phyloP scores from a whole-genome alignment of 345 rosid genomes.

The Eucalyptus tenuipes region DNA sequence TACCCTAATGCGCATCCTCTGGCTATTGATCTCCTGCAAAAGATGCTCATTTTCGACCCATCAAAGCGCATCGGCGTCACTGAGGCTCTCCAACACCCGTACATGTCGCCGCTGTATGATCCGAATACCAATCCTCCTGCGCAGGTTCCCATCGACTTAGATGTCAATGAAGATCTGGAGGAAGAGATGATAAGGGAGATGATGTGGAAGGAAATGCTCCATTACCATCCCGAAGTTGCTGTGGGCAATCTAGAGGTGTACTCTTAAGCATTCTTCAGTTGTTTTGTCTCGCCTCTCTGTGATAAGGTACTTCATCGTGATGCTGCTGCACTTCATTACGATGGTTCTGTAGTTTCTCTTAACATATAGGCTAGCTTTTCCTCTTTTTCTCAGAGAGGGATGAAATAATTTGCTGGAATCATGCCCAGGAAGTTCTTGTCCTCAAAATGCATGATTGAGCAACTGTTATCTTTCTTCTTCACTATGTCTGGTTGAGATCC shows the following conservation, averaged over 20 bases:
- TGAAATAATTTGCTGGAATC: background rate
- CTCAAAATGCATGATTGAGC: background rate
- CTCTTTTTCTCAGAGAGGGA: background rate
- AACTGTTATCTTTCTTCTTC: background rate
- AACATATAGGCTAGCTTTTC: background rate
- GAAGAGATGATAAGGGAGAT: conserved; percentile 67
- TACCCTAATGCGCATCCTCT: conserved; percentile 54
- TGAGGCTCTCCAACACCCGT: conserved; percentile 85
- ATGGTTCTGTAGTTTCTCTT: background rate
- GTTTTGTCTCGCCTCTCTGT: background rate
- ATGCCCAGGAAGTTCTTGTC: background rate
- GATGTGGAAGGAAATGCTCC: conserved; percentile 77
- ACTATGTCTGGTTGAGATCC: background rate
- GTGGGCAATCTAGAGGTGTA: conserved; percentile 7
- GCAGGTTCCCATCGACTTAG: conserved; percentile 59
- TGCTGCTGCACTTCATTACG: background rate
- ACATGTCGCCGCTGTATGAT: conserved; percentile 61
- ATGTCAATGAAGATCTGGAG: conserved; percentile 56
- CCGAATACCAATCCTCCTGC: conserved; percentile 52
- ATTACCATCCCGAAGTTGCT: conserved; percentile 48
- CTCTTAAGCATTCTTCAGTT: conserved; percentile 1
- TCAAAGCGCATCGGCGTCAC: conserved; percentile 62
- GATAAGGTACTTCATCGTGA: background rate
- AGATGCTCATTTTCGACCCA: conserved; percentile 84
- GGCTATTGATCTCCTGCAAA: conserved; percentile 65